phyloP scores from a whole-genome alignment of 345 rosid species.

The Euphorbia lathyris region DNA sequence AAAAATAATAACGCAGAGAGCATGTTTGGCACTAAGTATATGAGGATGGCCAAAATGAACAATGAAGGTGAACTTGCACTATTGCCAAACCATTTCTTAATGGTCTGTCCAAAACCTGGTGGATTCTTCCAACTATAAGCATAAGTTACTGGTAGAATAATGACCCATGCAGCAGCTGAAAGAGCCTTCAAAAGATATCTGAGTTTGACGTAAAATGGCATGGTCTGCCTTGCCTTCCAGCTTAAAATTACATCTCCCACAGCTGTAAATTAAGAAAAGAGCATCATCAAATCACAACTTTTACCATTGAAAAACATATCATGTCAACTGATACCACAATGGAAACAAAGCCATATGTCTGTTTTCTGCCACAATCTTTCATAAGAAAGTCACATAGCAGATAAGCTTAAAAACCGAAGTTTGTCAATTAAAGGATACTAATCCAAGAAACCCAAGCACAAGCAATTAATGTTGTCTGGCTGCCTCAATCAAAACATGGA shows the following conservation, averaged over 20 bases:
- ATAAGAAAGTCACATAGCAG: no score
- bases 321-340: no score
- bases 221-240: conserved; percentile 83
- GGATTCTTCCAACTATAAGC: conserved; percentile 88
- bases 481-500: no score
- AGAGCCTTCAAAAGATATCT: conserved; percentile 87
- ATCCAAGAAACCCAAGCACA: no score
- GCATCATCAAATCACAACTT: conserved; percentile 4
- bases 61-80: conserved; percentile 65
- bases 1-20: conserved; percentile 77
- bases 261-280: conserved; percentile 49
- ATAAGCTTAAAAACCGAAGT: no score
- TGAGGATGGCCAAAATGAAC: conserved; percentile 74
- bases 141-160: conserved; percentile 86
- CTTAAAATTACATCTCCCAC: conserved; percentile 80
- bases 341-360: no score
- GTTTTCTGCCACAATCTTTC: no score
- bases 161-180: conserved; percentile 97
- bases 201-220: conserved; percentile 89
- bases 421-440: no score
- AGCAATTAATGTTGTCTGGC: no score
- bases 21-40: conserved; percentile 90
- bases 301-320: not conserved
- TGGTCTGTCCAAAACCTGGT: conserved; percentile 85
- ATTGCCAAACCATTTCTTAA: conserved; percentile 90